Evolutionary conservation across 75 land plant genomes (phyloP), one percentile per base, ranked within the genome.

Genomic region (Azolla pinnata): DNA sequence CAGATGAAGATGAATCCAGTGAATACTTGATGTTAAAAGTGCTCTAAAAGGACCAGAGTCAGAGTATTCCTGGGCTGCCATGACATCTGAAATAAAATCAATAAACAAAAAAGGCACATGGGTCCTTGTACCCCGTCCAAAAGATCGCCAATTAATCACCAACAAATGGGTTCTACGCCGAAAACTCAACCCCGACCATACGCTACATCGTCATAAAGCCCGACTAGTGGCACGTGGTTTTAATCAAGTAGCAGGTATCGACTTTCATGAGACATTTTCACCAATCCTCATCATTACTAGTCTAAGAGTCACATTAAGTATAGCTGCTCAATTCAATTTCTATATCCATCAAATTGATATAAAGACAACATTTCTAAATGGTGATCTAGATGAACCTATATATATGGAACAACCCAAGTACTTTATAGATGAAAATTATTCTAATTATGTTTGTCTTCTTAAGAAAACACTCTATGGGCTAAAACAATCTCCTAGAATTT

Each of bases 401-500:
- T 54, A 54, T 24, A 54, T 54, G 56, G 26, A 5, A 3, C 56
- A 54, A 16, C 56, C 56, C 2, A 28, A 18, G n/a, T 28, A 54
- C 1, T 70, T 55, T 34, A 7, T 57, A 28, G 4, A 56, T 19
- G 31, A 64, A 28, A 33, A 12, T 1, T 16, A 70, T 12, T 31
- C 28, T 29, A 0, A 45, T 2, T 29, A 61, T 0, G 63, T 46
- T 4, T 61, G 49, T 0, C 17, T 4, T 1, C 16, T 61, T 9
- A 17, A 26, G 19, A 61, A 61, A 17, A 0, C 34, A 17, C 1
- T 61, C 0, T 61, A 48, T 62, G 49, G 59, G 31, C 32, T 60
- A 21, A 64, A 70, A 31, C 34, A 69, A 44, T 53, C 65, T 1
- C 59, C 40, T 21, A 14, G 65, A 14, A 28, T 2, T n/a, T 54